Evolutionary conservation across 176 grass and related monocot genomes (phyloP).

Genomic region (Stipa capillata): DNA sequence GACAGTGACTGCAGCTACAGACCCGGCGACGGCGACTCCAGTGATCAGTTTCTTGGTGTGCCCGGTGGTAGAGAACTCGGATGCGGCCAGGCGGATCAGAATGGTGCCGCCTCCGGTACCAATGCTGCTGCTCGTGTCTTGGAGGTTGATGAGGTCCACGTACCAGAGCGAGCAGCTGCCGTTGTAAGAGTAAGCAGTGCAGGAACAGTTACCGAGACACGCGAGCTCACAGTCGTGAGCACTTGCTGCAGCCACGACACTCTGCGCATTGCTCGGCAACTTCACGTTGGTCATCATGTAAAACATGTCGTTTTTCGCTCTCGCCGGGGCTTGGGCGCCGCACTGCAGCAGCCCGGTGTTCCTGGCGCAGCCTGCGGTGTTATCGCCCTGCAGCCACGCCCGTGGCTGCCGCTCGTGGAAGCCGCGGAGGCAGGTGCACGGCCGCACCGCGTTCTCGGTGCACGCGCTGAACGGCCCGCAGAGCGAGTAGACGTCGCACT

Average conservation of each 20-base stretch:
- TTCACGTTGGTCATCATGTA: constrained; percentile 24
- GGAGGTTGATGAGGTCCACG: constrained; percentile 35
- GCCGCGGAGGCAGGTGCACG: constrained; percentile 37
- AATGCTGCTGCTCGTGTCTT: constrained; percentile 12
- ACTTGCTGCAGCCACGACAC: neutral
- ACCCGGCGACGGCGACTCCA: neutral
- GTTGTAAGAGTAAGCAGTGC: constrained; percentile 38
- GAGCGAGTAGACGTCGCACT: constrained; percentile 37
- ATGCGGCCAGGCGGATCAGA: constrained; percentile 35
- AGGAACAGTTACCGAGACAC: constrained; percentile 45
- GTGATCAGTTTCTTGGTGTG: neutral
- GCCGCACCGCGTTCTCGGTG: constrained; percentile 12
- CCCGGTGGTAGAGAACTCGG: constrained; percentile 18
- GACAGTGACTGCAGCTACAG: neutral
- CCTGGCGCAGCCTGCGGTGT: constrained; percentile 27
- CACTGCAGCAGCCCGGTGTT: constrained; percentile 20
- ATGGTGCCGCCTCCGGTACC: constrained; percentile 10
- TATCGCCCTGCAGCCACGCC: constrained; percentile 23
- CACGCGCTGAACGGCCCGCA: constrained; percentile 40
- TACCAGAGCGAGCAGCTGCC: constrained; percentile 36
- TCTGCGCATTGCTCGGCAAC: constrained; percentile 17
- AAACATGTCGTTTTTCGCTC: constrained; percentile 8
- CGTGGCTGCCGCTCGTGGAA: neutral
- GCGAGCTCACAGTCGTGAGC: constrained; percentile 27
- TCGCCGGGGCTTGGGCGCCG: neutral